Base-by-base conservation (phyloP, 2,329 filamentous ascomycete species). In the Aspergillus piperis region DNA sequence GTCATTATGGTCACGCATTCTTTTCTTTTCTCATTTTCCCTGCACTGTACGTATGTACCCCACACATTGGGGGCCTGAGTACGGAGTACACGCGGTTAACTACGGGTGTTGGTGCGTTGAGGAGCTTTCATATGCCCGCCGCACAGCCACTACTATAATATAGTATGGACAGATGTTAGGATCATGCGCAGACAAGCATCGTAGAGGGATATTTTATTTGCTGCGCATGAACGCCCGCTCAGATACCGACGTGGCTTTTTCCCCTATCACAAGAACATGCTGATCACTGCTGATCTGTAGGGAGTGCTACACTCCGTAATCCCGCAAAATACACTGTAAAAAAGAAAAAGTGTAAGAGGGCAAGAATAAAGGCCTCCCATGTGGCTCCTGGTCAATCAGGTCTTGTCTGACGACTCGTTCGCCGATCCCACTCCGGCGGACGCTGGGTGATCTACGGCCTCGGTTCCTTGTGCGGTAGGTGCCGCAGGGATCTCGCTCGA, bases 361-460 rank as follows among this genome's bases (percentile, higher is more conserved):
- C 25, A 27, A 27, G 11, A 36, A 36, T 10, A 19, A 13, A n/a
- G n/a, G 23, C 8, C 27, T 42, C 39, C 38, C 53, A 47, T 44
- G 53, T 47, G 53, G 39, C 41, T 13, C 8, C 10, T 15, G 44
- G 39, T 54, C 62, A 58, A 55, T 68, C 60, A 68, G 5, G 64
- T 64, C 62, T 68, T 68, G 59, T 68, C 63, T 52, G 64, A 61
- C 54, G 61, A 48, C 54, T 67, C 66, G 25, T 44, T 57, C n/a
- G 62, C 58, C 47, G 64, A 66, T 63, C 54, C 62, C 32, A 48
- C 49, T 19, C 58, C 57, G 30, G 57, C 49, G 32, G 60, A 48
- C 27, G 58, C 53, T 47, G 59, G 62, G 25, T 49, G 59, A 61
- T 59, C 62, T 39, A 44, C 50, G 41, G 50, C 21, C 55, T 59